phyloP scores from a whole-genome alignment of 305 asterid genomes.

The Ajuga reptans region DNA sequence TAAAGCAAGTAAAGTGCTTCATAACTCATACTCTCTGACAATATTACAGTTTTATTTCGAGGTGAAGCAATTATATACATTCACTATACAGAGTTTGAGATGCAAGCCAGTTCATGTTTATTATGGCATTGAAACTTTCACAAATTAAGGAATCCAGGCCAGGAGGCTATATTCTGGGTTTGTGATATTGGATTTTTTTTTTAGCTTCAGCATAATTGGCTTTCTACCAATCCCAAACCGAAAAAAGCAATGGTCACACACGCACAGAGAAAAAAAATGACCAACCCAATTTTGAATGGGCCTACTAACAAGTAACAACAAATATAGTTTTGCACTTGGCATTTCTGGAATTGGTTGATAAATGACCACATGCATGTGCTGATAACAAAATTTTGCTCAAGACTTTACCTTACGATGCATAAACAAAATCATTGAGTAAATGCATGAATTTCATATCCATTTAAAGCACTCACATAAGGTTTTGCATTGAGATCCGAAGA shows the following conservation, averaged over 20 bases:
- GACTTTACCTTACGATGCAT: background rate
- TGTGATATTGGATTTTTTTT: background rate
- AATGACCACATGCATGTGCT: background rate
- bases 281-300: background rate
- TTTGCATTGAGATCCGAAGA: too few species aligned
- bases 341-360: background rate
- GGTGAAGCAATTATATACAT: background rate
- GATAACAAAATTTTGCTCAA: background rate
- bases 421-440: too few species aligned
- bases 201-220: too few species aligned
- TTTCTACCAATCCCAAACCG: too few species aligned
- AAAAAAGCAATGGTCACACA: too few species aligned
- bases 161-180: background rate
- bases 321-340: background rate
- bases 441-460: too few species aligned
- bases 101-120: background rate
- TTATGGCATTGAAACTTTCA: background rate
- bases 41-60: background rate
- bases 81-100: background rate
- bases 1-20: constrained; percentile 11
- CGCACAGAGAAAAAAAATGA: background rate
- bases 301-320: background rate
- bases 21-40: background rate
- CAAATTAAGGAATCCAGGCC: background rate
- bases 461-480: too few species aligned